A percentile compares a stretch with the other conserved stretches of the same genome.
These are phyloP conservation scores for Sporothrix brasiliensis DNA, from an alignment of 2,329 filamentous ascomycete genomes.

Conservation along the genomic window DNA sequence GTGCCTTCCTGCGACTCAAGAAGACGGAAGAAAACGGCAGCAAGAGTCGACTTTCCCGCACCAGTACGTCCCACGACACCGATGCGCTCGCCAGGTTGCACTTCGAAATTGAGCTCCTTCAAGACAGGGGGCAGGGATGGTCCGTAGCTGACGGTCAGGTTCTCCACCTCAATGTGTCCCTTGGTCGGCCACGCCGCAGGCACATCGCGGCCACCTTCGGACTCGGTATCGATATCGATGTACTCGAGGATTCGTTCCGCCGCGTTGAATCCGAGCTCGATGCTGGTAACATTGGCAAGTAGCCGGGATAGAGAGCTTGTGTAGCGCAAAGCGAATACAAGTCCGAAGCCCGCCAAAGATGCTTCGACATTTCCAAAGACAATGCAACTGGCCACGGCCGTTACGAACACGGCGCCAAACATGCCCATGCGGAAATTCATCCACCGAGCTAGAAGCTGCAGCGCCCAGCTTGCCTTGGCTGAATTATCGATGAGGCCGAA, in stretches of 20 bases:
- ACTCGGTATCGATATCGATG: slow-evolving; percentile 46
- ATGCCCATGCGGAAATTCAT: slow-evolving; percentile 47
- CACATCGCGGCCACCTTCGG: slow-evolving; percentile 43
- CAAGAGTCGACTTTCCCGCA: slow-evolving; percentile 67
- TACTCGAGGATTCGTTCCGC: slow-evolving; percentile 52
- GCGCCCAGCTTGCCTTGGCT: slow-evolving; percentile 42
- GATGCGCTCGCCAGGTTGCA: slow-evolving; percentile 60
- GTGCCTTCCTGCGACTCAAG: slow-evolving; percentile 49
- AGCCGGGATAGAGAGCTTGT: slow-evolving; percentile 43
- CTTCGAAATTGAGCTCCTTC: slow-evolving; percentile 45
- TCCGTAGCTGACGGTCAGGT: slow-evolving; percentile 47
- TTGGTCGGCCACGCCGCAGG: slow-evolving; percentile 49
- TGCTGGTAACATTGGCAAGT: slow-evolving; percentile 44
- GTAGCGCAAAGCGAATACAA: slow-evolving; percentile 48
- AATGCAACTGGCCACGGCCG: slow-evolving; percentile 45
- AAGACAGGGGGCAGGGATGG: slow-evolving; percentile 45
- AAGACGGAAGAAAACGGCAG: slow-evolving; percentile 65
- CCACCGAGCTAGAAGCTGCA: slow-evolving; percentile 43
- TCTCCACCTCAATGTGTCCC: slow-evolving; percentile 46
- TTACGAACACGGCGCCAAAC: slow-evolving; percentile 47
- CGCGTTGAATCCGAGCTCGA: slow-evolving; percentile 50
- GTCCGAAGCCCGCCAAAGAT: slow-evolving; percentile 47
- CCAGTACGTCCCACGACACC: slow-evolving; percentile 68
- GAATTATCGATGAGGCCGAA: slow-evolving; percentile 43
- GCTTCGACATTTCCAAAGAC: slow-evolving; percentile 45